Percentiles rank a stretch among this genome's conserved stretches.
phyloP scores from a whole-genome alignment of 2,329 filamentous ascomycete species.

The Zarea fungicola region DNA sequence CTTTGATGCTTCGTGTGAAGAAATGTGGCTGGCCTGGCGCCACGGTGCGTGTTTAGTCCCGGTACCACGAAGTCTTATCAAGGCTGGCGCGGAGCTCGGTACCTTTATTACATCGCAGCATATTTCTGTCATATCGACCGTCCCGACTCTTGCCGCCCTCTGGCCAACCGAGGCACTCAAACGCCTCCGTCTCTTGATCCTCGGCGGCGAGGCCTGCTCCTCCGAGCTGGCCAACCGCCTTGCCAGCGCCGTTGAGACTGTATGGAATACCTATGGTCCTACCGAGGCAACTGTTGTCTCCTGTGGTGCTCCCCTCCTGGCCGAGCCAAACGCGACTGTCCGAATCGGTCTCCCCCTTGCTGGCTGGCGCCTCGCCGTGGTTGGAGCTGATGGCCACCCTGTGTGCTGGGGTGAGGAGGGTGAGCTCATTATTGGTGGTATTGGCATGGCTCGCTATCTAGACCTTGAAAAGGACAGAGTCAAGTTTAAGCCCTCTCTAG shows the following conservation, averaged over 20 bases:
- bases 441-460: conserved; percentile 20
- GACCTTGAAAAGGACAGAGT: conserved; percentile 17
- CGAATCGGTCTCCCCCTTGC: conserved; percentile 19
- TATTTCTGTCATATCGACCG: conserved; percentile 20
- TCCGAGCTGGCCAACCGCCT: conserved; percentile 17
- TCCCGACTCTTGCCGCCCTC: conserved; percentile 19
- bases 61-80: conserved; percentile 17
- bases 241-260: conserved; percentile 15
- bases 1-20: conserved; percentile 21
- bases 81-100: conserved; percentile 19
- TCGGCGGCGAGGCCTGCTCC: conserved; percentile 21
- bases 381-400: conserved; percentile 38
- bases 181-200: conserved; percentile 18
- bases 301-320: conserved; percentile 17
- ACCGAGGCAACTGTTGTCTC: conserved; percentile 22
- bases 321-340: conserved; percentile 15
- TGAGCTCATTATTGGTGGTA: conserved; percentile 20
- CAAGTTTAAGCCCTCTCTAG: conserved; percentile 17
- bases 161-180: conserved; percentile 19
- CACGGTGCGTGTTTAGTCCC: conserved; percentile 20
- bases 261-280: conserved; percentile 22
- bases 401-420: conserved; percentile 28
- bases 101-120: conserved; percentile 16
- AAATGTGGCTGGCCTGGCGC: conserved; percentile 22
- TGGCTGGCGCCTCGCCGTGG: conserved; percentile 21